A percentile compares a stretch with the other conserved stretches of the same genome.
phyloP scores from a whole-genome alignment of 2,329 filamentous ascomycete species.

The Colletotrichum chrysophilum region DNA sequence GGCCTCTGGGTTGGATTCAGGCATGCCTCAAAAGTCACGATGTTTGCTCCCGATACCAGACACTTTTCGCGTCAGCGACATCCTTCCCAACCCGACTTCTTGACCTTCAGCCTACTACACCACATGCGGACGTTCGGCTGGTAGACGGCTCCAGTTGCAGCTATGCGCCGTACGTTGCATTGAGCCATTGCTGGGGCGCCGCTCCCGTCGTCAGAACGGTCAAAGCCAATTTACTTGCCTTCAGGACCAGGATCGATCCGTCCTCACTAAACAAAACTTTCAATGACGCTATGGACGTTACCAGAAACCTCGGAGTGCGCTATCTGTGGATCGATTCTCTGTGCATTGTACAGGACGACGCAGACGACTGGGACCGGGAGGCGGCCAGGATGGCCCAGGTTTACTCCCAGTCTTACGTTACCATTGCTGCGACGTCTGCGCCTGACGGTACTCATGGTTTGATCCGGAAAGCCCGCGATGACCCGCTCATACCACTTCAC shows the following conservation, averaged over 20 bases:
- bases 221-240: neutral
- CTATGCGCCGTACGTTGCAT: neutral
- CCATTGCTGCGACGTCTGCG: neutral
- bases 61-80: neutral
- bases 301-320: neutral
- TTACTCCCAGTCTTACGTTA: neutral
- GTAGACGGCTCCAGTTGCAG: neutral
- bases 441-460: neutral
- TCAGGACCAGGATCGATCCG: neutral
- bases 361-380: neutral
- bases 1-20: neutral
- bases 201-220: neutral
- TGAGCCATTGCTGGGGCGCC: neutral
- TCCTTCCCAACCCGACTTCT: neutral
- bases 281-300: neutral
- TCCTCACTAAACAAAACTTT: neutral
- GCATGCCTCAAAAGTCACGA: neutral
- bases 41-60: neutral
- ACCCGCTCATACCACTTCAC: neutral
- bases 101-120: neutral
- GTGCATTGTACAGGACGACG: neutral
- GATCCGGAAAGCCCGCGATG: neutral
- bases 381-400: neutral
- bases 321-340: neutral
- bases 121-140: neutral